A percentile compares a stretch with the other conserved stretches of the same genome.
Evolutionary conservation across 2,329 filamentous ascomycete species (phyloP).

Genomic region (Periconia macrospinosa): DNA sequence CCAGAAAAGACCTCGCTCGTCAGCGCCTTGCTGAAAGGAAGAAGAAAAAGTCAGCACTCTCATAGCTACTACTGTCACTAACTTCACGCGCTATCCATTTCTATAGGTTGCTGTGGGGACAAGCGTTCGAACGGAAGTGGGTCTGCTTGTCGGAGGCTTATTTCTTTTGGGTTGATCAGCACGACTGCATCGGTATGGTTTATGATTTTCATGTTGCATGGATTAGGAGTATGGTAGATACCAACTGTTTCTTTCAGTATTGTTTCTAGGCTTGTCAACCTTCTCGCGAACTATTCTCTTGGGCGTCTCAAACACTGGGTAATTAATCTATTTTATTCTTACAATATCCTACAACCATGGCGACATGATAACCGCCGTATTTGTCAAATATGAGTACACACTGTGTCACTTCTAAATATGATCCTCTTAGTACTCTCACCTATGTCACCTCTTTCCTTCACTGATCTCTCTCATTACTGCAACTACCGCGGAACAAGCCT

Average conservation of each 20-base stretch:
- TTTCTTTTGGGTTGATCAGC: background rate
- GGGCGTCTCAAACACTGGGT: background rate
- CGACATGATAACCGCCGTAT: background rate
- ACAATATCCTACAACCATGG: constrained; percentile 3
- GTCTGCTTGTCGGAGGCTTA: background rate
- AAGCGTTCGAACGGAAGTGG: too few relatives aligned
- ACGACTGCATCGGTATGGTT: background rate
- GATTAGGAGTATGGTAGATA: constrained; percentile 7
- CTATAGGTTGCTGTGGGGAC: too few relatives aligned
- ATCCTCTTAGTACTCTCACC: background rate
- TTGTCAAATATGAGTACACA: background rate
- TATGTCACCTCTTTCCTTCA: constrained; percentile 27
- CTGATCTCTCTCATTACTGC: constrained; percentile 56
- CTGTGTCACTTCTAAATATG: background rate
- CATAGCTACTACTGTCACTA: background rate
- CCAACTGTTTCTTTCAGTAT: constrained; percentile 1
- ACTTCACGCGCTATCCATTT: too few relatives aligned
- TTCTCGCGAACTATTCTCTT: background rate
- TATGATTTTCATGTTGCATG: background rate
- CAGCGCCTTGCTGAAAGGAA: constrained; percentile 29
- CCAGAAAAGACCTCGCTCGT: constrained; percentile 19
- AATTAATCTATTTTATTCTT: background rate
- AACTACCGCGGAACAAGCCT: constrained; percentile 52
- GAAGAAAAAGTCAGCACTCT: constrained; percentile 16
- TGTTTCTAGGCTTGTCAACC: background rate